Evolutionary conservation across 805 yeast species (phyloP).

Genomic region (Candida xyloterini): DNA sequence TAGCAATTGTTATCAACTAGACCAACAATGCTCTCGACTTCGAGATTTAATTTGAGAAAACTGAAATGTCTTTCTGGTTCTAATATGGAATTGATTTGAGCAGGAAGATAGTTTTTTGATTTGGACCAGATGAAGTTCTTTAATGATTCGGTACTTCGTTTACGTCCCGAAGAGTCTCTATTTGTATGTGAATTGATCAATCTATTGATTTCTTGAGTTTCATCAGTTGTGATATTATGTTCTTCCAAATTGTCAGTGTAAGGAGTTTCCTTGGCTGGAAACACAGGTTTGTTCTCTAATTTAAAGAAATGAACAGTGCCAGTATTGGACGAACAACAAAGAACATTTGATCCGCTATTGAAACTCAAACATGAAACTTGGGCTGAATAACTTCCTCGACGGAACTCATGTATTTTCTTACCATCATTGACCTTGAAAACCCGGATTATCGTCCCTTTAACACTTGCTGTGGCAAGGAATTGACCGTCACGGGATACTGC

Average conservation of each 20-base stretch:
- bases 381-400: slow-evolving; percentile 86
- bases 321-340: slow-evolving; percentile 84
- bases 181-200: slow-evolving; percentile 21
- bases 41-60: slow-evolving; percentile 57
- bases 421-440: slow-evolving; percentile 72
- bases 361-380: slow-evolving; percentile 73
- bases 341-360: slow-evolving; percentile 61
- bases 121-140: slow-evolving; percentile 27
- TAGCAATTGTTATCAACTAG: slow-evolving; percentile 44
- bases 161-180: slow-evolving; percentile 4
- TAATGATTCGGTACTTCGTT: slow-evolving; percentile 25
- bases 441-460: slow-evolving; percentile 85
- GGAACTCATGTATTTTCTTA: slow-evolving; percentile 61
- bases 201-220: slow-evolving; percentile 29
- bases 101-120: slow-evolving; percentile 55
- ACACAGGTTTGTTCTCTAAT: slow-evolving; percentile 9
- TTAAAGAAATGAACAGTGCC: slow-evolving; percentile 88
- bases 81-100: slow-evolving; percentile 73
- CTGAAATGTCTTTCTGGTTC: slow-evolving; percentile 95
- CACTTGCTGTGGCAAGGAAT: slow-evolving; percentile 83
- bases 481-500: slow-evolving; percentile 73
- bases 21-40: slow-evolving; percentile 30
- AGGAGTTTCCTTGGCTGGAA: background rate
- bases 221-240: slow-evolving; percentile 27
- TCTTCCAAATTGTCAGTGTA: slow-evolving; percentile 10